Percentiles rank a stretch among this genome's conserved stretches.
These are phyloP conservation scores for Dactylonectria macrodidyma DNA, from an alignment of 2,329 filamentous ascomycete genomes.

Conservation along the genomic window DNA sequence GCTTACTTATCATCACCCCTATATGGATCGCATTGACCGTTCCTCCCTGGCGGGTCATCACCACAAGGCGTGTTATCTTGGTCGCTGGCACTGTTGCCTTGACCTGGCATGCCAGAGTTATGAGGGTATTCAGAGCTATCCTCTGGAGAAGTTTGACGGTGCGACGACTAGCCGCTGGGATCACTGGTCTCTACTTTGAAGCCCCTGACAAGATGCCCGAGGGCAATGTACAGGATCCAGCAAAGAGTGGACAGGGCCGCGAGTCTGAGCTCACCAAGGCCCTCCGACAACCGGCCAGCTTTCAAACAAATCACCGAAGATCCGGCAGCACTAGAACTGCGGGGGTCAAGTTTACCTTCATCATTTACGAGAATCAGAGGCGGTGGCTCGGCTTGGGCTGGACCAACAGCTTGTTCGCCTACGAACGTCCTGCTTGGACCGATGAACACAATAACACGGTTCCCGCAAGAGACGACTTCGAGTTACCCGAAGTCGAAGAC, in stretches of 20 bases:
- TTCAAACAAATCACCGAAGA: conserved; percentile 47
- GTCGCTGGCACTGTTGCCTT: conserved; percentile 87
- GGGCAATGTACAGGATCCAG: conserved; percentile 47
- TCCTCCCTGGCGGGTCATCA: conserved; percentile 87
- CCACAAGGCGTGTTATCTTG: conserved; percentile 87
- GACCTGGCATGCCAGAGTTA: conserved; percentile 93
- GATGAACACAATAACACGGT: conserved; percentile 93
- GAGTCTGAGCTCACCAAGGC: conserved; percentile 65
- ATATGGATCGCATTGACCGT: conserved; percentile 89
- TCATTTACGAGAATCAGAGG: conserved; percentile 95
- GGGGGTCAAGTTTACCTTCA: conserved; percentile 95
- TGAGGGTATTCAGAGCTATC: conserved; percentile 86
- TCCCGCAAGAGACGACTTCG: conserved; percentile 79
- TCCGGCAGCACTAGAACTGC: conserved; percentile 70
- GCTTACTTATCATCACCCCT: conserved; percentile 89
- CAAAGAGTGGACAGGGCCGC: conserved; percentile 37
- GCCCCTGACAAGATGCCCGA: conserved; percentile 57
- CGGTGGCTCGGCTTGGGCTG: conserved; percentile 96
- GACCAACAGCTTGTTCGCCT: conserved; percentile 91
- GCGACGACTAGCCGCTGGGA: conserved; percentile 75
- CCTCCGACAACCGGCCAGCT: conserved; percentile 49
- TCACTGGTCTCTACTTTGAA: conserved; percentile 87
- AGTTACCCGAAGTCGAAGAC: conserved; percentile 74
- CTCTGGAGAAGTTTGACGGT: conserved; percentile 90
- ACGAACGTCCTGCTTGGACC: conserved; percentile 93